phyloP scores from a whole-genome alignment of 2,329 filamentous ascomycete species.

The Microdochium bolleyi region DNA sequence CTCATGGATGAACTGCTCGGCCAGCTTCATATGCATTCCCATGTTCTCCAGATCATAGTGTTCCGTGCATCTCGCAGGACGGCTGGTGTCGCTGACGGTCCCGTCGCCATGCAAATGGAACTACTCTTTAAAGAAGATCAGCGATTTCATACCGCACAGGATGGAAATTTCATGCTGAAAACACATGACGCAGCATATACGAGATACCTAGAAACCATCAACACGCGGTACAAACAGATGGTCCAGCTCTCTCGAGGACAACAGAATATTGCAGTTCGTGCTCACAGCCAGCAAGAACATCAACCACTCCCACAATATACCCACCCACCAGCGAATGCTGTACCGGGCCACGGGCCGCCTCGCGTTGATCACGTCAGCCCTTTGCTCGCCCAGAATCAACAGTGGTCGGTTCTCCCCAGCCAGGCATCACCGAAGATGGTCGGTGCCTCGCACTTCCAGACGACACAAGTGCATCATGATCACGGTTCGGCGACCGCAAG shows the following conservation, averaged over 20 bases:
- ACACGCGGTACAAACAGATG: not conserved
- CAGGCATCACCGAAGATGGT: too few relatives aligned
- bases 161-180: constrained; percentile 7
- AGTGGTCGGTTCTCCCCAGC: not conserved
- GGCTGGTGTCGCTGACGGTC: constrained; percentile 29
- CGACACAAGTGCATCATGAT: not conserved
- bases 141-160: constrained; percentile 14
- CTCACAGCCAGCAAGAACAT: not conserved
- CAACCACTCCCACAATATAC: not conserved
- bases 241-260: not conserved
- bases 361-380: not conserved
- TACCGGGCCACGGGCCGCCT: not conserved
- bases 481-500: too few relatives aligned
- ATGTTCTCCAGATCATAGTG: constrained; percentile 42
- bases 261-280: not conserved
- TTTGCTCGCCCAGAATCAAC: not conserved
- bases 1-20: constrained; percentile 46
- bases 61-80: constrained; percentile 43
- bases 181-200: not conserved
- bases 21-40: constrained; percentile 39
- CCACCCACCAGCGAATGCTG: not conserved
- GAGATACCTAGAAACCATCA: not conserved
- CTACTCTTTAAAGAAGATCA: constrained; percentile 26
- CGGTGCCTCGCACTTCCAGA: not conserved
- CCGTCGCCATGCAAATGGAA: constrained; percentile 22